Evolutionary conservation across 1,284 basidiomycete genomes (phyloP).

Genomic region (Sanghuangporus weigelae): DNA sequence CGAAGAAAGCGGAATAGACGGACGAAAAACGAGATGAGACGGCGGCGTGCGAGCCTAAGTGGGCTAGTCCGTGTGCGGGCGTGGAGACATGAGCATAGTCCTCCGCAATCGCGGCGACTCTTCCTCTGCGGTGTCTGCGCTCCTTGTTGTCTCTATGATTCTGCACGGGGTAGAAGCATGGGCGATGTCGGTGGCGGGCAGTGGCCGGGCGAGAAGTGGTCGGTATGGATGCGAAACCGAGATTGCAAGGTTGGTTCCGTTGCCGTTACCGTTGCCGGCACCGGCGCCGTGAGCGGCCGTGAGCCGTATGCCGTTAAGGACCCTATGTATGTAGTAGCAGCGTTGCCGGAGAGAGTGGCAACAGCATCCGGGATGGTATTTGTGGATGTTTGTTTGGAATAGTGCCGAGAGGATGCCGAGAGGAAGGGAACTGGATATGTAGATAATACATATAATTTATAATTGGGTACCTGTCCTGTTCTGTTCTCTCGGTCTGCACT

Average conservation of each 20-base stretch:
- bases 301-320: neutral
- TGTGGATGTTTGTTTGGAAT: neutral
- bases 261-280: neutral
- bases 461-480: neutral
- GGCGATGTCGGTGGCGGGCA: neutral
- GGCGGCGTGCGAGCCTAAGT: conserved; percentile 3
- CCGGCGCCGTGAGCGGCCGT: neutral
- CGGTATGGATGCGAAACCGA: neutral
- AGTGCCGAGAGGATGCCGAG: neutral
- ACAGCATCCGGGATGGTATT: neutral
- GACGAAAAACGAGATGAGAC: conserved; percentile 5
- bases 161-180: neutral
- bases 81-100: neutral
- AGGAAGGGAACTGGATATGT: neutral
- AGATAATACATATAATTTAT: neutral
- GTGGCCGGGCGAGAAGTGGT: neutral
- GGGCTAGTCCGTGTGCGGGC: neutral
- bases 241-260: neutral
- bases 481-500: neutral
- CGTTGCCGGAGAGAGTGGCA: neutral
- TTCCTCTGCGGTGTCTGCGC: neutral
- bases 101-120: neutral
- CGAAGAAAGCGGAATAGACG: neutral
- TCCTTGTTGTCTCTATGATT: neutral
- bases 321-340: neutral